Evolutionary conservation across 176 grass and related monocot species (phyloP), one percentile per base, ranked within the genome.

Genomic region (Hsuehochloa calcarea): DNA sequence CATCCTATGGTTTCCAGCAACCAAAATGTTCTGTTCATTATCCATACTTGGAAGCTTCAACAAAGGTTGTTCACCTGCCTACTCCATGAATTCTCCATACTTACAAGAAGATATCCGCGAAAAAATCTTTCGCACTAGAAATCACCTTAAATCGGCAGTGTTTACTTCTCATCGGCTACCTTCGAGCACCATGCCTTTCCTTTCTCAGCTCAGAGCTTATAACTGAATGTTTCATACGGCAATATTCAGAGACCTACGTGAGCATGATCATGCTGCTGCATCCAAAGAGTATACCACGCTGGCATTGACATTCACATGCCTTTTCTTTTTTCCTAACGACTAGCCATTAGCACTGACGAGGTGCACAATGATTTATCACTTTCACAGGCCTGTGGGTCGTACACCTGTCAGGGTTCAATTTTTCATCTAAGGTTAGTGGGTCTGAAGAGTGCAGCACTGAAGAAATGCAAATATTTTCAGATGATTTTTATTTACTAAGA

Each of bases 401-500:
- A 72, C 68, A 65, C 72, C 55, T 86, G 76, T 54, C 59, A 72
- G 55, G 29, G 56, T 65, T 72, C 22, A 50, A 41, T 41, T 49
- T 9, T 70, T 15, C 9, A 39, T 40, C 29, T 62, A 51, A 29
- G 31, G 14, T 52, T 65, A 72, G 34, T 86, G 67, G 56, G 17
- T 72, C 56, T 15, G 6, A 64, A 65, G 27, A 73, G 56, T 86
- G 84, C 43, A 80, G 67, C 84, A 80, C 68, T 62, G 5, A 79
- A 20, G 29, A 72, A 86, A 52, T 64, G 52, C 34, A 14, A 15
- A 19, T 8, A 23, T 15, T 63, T 72, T 50, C 54, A 40, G n/a
- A 20, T 72, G 67, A 64, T 43, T 49, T 49, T 19, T 31, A 39
- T 38, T 58, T 45, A 26, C 14, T 26, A 38, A 8, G 35, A 13